phyloP scores from a whole-genome alignment of 78 protist species.

The Protostelium mycophagum region DNA sequence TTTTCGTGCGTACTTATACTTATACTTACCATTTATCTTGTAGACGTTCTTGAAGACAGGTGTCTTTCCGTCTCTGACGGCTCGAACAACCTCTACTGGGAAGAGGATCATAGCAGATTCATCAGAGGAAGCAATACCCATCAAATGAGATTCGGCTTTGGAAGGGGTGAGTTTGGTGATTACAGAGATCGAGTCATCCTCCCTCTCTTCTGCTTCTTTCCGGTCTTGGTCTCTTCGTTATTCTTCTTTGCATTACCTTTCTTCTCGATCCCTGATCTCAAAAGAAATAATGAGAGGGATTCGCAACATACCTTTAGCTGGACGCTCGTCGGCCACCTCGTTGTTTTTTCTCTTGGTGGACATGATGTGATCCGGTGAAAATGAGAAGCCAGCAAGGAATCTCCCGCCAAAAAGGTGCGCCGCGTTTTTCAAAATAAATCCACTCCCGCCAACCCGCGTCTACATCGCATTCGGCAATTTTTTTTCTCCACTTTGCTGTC shows the following conservation, averaged over 20 bases:
- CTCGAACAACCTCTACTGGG: slow-evolving; percentile 2
- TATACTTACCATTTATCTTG: not conserved
- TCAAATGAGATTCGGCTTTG: not conserved
- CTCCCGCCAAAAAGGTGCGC: slow-evolving; percentile 2
- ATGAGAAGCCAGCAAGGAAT: not conserved
- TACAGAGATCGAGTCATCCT: not conserved
- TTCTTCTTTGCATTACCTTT: not conserved
- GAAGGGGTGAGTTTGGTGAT: slow-evolving; percentile 1
- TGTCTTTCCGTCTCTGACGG: not conserved
- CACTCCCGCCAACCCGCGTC: slow-evolving; percentile 1
- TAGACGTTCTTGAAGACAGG: slow-evolving; percentile 1
- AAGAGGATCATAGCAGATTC: slow-evolving; percentile 1
- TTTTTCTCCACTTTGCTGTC: not conserved
- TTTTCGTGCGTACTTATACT: slow-evolving; percentile 1
- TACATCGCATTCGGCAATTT: not conserved
- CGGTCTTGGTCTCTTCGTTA: slow-evolving; percentile 1
- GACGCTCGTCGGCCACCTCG: slow-evolving; percentile 3
- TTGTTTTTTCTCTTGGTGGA: slow-evolving; percentile 1
- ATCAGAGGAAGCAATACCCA: not conserved
- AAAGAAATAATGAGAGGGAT: not conserved
- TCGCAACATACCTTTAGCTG: slow-evolving; percentile 1
- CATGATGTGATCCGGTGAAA: slow-evolving; percentile 1
- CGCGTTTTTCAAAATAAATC: not conserved
- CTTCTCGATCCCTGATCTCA: slow-evolving; percentile 1
- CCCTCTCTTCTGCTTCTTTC: slow-evolving; percentile 1